These are phyloP conservation scores for Boeremia lycopersici DNA, from an alignment of 2,329 filamentous ascomycete species.

Conservation along the genomic window DNA sequence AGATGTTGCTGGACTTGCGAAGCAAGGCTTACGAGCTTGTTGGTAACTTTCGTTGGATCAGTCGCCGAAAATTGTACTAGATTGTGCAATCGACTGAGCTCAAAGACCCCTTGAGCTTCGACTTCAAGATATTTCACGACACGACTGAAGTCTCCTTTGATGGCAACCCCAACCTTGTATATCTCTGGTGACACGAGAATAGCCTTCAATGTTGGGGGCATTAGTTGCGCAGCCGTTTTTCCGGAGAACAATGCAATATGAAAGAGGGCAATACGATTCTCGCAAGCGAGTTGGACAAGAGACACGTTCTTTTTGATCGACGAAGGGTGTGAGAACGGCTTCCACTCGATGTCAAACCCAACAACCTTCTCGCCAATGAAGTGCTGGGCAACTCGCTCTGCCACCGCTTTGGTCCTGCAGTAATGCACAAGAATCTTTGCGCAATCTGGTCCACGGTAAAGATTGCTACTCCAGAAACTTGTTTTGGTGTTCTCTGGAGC, in stretches of 20 bases:
- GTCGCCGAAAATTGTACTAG: constrained; percentile 64
- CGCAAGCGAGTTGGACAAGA: constrained; percentile 80
- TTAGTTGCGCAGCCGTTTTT: constrained; percentile 57
- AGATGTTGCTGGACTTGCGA: constrained; percentile 70
- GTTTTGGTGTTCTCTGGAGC: constrained; percentile 38
- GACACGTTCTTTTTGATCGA: constrained; percentile 82
- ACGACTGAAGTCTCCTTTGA: constrained; percentile 68
- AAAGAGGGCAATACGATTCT: constrained; percentile 78
- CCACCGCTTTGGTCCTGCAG: constrained; percentile 69
- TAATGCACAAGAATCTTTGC: constrained; percentile 75
- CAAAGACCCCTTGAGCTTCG: constrained; percentile 70
- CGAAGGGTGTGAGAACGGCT: constrained; percentile 39
- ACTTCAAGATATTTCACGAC: constrained; percentile 67
- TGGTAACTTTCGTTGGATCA: constrained; percentile 60
- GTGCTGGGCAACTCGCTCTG: constrained; percentile 70
- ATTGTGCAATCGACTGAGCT: constrained; percentile 83
- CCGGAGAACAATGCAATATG: constrained; percentile 66
- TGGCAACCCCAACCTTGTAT: constrained; percentile 77
- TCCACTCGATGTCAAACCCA: constrained; percentile 94
- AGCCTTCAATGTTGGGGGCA: constrained; percentile 70
- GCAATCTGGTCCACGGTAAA: constrained; percentile 66
- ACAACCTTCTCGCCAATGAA: constrained; percentile 74
- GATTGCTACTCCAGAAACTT: constrained; percentile 68
- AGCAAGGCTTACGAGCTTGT: constrained; percentile 68
- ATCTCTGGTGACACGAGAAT: constrained; percentile 75